Evolutionary conservation across 805 yeast species (phyloP), one percentile per base, ranked within the genome.

Genomic region (Blastobotrys americana): DNA sequence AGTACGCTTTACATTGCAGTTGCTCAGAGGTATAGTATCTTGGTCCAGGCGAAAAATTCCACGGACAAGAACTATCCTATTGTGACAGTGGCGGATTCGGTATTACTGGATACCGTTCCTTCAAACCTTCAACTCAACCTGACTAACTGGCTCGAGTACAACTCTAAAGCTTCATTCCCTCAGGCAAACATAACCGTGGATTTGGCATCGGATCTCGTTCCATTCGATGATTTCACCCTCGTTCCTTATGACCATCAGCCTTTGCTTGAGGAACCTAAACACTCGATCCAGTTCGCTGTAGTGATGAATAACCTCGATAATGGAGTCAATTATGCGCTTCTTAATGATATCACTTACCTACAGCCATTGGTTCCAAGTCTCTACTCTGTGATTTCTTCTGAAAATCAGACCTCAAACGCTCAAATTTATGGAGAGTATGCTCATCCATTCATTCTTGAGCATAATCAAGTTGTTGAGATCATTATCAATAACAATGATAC

Each of bases 281-380:
- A 55, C 33, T 70, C 71, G 42, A 72, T 87, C 55, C 72, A 76
- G n/a, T 68, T 90, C 39, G 78, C 80, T 55, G 88, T 90, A 47
- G 60, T 64, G 15, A 86, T 90, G 96, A 79, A 81, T 61, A 84
- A 84, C 70, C 73, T 90, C 64, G 74, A 73, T 38, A 71, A 85
- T 64, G 97, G 97, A 69, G 72, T 82, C 47, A 86, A 87, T 69
- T 90, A 89, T 60, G 97, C 97, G 10, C 41, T 90, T 68, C 85
- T 90, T 80, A 88, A 89, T 72, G 82, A 86, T 60, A 71, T 84
- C 57, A 74, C 95, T 18, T 90, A 77, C 66, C 69, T 74, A 25
- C 61, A 76, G 34, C 95, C 97, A 51, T 81, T 78, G 64, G 94
- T 89, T 10, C 98, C 97, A 40, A 69, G 88, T 3, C 68, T 90